Percentiles rank a stretch among this genome's conserved stretches.
These are phyloP conservation scores for Papiliotrema fonsecae DNA, from an alignment of 1,284 basidiomycete genomes.

Conservation along the genomic window DNA sequence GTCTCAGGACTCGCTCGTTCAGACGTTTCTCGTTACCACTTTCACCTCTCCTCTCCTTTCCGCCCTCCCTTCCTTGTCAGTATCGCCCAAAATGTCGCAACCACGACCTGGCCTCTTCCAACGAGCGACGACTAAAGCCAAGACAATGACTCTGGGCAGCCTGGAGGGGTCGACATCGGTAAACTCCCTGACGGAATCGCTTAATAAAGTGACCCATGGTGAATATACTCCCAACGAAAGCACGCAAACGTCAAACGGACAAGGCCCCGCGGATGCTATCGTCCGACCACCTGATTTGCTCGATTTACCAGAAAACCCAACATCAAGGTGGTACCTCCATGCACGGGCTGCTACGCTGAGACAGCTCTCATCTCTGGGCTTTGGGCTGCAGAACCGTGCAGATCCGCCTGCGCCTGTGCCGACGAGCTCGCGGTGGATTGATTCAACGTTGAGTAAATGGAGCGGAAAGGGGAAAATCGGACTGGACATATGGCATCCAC, in stretches of 20 bases:
- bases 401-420: conserved; percentile 5
- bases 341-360: conserved; percentile 9
- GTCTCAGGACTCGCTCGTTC: too few species aligned
- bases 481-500: conserved; percentile 16
- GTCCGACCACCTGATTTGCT: background rate
- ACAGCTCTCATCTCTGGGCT: conserved; percentile 1
- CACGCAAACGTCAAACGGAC: background rate
- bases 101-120: background rate
- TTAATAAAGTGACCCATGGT: background rate
- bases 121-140: background rate
- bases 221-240: background rate
- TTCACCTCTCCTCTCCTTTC: too few species aligned
- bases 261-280: background rate
- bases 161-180: background rate
- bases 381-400: conserved; percentile 8
- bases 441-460: conserved; percentile 5
- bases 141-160: background rate
- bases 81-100: background rate
- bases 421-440: conserved; percentile 10
- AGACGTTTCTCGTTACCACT: too few species aligned
- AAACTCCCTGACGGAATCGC: too few species aligned
- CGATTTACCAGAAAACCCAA: background rate
- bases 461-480: conserved; percentile 5
- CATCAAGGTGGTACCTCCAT: conserved; percentile 7
- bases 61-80: too few species aligned